phyloP scores from a whole-genome alignment of 257 asterid species.

The Solanum ahanhuiri region DNA sequence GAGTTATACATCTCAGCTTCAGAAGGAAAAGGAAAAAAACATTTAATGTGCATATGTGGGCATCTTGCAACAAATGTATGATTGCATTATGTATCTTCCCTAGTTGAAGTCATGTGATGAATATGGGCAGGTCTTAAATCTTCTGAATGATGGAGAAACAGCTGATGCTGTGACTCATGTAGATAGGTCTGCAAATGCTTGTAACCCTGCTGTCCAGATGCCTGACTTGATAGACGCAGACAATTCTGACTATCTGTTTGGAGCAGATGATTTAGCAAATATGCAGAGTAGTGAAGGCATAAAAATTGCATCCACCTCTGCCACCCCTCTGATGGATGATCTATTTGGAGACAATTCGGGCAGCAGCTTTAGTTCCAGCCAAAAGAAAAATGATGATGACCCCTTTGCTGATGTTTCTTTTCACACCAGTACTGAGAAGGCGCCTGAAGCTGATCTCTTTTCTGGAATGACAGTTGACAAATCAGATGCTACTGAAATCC shows the following conservation, averaged over 20 bases:
- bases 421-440: constrained; percentile 39
- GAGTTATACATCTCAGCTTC: not conserved
- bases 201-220: constrained; percentile 39
- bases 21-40: not conserved
- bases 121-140: constrained; percentile 53
- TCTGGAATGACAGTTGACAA: constrained; percentile 50
- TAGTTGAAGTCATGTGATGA: constrained; percentile 2
- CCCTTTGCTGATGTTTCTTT: constrained; percentile 96
- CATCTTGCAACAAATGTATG: not conserved
- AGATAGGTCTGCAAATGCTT: constrained; percentile 26
- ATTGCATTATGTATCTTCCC: not conserved
- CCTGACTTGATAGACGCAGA: constrained; percentile 90
- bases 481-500: constrained; percentile 26
- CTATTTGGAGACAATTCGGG: constrained; percentile 49
- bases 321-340: constrained; percentile 60
- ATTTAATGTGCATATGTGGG: not conserved
- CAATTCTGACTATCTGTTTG: constrained; percentile 42
- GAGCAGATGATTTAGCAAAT: constrained; percentile 27
- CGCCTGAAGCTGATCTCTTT: constrained; percentile 45
- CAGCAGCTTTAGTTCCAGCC: constrained; percentile 21
- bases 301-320: constrained; percentile 24
- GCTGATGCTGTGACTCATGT: constrained; percentile 30
- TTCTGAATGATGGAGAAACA: constrained; percentile 49
- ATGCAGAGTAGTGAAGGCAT: constrained; percentile 26
- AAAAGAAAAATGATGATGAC: constrained; percentile 56